These are phyloP conservation scores for Acidiella bohemica DNA, from an alignment of 495 filamentous ascomycete species.

Conservation along the genomic window DNA sequence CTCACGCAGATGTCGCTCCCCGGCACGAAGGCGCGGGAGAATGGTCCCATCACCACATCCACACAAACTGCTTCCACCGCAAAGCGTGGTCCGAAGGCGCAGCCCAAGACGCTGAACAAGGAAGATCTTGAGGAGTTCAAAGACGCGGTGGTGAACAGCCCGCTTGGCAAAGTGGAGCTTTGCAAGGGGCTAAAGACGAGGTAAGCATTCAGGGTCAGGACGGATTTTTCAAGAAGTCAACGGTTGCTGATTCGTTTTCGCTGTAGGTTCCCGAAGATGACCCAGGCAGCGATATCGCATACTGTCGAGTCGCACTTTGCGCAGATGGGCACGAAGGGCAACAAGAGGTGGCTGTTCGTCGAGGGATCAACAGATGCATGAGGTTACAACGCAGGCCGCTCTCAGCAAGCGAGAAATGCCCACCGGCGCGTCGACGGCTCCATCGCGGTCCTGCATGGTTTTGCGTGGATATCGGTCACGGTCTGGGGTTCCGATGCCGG, in stretches of 20 bases:
- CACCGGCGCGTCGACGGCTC: too few relatives aligned
- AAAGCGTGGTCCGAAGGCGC: conserved; percentile 10
- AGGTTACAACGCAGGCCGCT: too few relatives aligned
- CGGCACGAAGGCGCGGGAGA: conserved; percentile 18
- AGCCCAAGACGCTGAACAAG: conserved; percentile 36
- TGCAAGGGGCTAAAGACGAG: conserved; percentile 62
- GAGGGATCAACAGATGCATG: background rate
- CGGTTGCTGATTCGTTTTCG: background rate
- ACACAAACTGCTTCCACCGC: background rate
- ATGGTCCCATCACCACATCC: conserved; percentile 10
- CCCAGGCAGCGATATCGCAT: conserved; percentile 56
- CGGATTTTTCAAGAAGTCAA: conserved; percentile 22
- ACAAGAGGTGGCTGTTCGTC: conserved; percentile 46
- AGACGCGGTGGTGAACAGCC: conserved; percentile 50
- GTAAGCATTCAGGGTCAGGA: conserved; percentile 22
- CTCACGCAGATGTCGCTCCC: conserved; percentile 3
- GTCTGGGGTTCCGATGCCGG: too few relatives aligned
- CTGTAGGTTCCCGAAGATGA: conserved; percentile 49
- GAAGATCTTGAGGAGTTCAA: conserved; percentile 64
- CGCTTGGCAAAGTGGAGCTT: conserved; percentile 61
- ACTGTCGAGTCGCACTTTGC: conserved; percentile 59
- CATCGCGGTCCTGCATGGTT: too few relatives aligned
- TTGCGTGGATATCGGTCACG: too few relatives aligned
- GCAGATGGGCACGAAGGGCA: conserved; percentile 46
- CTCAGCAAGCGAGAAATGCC: too few relatives aligned